These are phyloP conservation scores for Penicillium sp. DNA, from an alignment of 2,329 filamentous ascomycete genomes.

Conservation along the genomic window DNA sequence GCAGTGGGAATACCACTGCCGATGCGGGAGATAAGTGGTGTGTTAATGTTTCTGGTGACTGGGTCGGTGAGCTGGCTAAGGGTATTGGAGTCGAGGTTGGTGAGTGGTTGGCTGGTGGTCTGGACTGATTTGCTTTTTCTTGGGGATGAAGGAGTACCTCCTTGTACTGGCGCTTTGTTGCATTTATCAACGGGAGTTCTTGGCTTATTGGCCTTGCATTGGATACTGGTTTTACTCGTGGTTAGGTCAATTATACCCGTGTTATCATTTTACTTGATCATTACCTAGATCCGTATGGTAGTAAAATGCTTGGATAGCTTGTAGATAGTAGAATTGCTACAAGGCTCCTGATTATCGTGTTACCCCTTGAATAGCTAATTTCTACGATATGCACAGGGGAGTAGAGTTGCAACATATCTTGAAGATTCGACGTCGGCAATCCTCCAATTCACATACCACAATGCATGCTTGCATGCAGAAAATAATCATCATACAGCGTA, in stretches of 20 bases:
- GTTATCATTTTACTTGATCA: not conserved
- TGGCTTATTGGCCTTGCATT: not conserved
- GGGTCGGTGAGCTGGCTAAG: constrained; percentile 48
- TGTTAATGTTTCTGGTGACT: constrained; percentile 49
- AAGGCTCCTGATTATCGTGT: not conserved
- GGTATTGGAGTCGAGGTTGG: constrained; percentile 48
- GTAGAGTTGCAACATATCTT: not conserved
- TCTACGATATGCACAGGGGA: not conserved
- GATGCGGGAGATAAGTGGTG: constrained; percentile 50
- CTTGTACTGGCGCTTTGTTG: constrained; percentile 5
- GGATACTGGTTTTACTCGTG: not conserved
- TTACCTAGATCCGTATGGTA: not conserved
- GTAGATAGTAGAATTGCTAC: not conserved
- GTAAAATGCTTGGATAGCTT: not conserved
- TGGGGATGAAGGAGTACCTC: not conserved
- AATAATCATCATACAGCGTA: not conserved
- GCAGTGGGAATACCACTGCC: constrained; percentile 38
- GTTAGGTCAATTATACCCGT: constrained; percentile 5
- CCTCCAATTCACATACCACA: not conserved
- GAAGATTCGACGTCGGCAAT: not conserved
- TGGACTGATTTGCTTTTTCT: constrained; percentile 29
- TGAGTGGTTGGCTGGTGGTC: constrained; percentile 44
- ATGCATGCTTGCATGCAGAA: not conserved
- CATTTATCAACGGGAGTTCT: constrained; percentile 3
- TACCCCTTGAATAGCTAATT: not conserved